Base-by-base conservation (phyloP, 192 early-diverging fungal species). In the Rhizophagus sp. region DNA sequence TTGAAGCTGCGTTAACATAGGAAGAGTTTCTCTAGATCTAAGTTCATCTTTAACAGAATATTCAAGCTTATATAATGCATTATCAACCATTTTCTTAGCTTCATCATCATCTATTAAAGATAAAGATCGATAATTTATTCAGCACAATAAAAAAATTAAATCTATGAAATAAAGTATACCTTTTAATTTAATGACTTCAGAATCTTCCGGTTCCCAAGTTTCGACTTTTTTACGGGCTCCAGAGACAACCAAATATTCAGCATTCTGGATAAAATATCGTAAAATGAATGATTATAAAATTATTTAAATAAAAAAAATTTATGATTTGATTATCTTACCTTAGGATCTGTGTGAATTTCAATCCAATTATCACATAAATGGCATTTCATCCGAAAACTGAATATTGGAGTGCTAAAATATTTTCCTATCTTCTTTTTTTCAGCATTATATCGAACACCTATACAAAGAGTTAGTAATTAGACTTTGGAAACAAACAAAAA, bases 271-370 rank as follows among this genome's bases (percentile, higher is more conserved):
- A 17, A 75, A 75, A 80, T 25, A 50, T 24, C 39, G 7, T 8
- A 7, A 27, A 27, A 15, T 47, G n/a, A 57, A 22, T 19, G 7
- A 22, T 22, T 57, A 17, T 57, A 17, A 22, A 36, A 36, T 36
- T 36, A 36, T 30, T 30, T 50, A 41, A 0, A 41, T 19, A 19
- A 52, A 52, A 4, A 61, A 22, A n/a, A 9, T 65, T 24, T 67
- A 52, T 66, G n/a, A 15, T n/a, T 10, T 33, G 24, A 10, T 13
- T 9, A 27, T 69, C 50, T 39, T 86, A 94, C 91, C 87, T 96
- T 96, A 24, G 97, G 96, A 81, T 98, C 94, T 2, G 97, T 98
- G n/a, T 92, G 94, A 27, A 98, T 96, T 80, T 96, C 95, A 49
- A 98, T 92, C 92, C 92, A 95, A 72, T 90, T 88, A 72, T 82